These are phyloP conservation scores for Fraxinus latifolia DNA, from an alignment of 305 asterid genomes.

Conservation along the genomic window DNA sequence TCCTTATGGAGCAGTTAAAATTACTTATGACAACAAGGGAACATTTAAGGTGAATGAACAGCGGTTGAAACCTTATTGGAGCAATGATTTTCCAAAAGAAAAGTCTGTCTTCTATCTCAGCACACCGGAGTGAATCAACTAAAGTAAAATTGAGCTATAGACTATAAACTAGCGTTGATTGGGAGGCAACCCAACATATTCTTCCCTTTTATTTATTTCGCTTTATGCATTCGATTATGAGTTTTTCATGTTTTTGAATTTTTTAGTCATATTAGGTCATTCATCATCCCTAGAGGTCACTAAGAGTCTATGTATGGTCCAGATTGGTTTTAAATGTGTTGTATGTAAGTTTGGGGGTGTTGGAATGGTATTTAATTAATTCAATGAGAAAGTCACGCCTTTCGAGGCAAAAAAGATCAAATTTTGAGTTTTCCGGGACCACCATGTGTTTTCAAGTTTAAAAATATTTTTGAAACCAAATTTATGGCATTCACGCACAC, in stretches of 20 bases:
- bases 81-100: background rate
- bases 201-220: background rate
- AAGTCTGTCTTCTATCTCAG: background rate
- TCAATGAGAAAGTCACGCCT: background rate
- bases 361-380: background rate
- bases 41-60: background rate
- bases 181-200: background rate
- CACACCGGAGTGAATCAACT: background rate
- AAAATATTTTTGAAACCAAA: background rate
- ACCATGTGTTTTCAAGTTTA: background rate
- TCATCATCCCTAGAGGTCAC: no score
- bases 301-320: background rate
- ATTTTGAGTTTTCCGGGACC: background rate
- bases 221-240: background rate
- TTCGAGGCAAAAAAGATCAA: background rate
- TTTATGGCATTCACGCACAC: background rate
- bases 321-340: background rate
- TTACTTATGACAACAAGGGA: background rate
- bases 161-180: background rate
- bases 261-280: no score
- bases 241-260: no score
- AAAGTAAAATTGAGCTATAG: background rate
- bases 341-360: background rate
- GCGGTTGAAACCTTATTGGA: background rate
- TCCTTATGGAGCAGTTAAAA: background rate